phyloP scores from a whole-genome alignment of 2,329 filamentous ascomycete species.

The Remersonia thermophila region DNA sequence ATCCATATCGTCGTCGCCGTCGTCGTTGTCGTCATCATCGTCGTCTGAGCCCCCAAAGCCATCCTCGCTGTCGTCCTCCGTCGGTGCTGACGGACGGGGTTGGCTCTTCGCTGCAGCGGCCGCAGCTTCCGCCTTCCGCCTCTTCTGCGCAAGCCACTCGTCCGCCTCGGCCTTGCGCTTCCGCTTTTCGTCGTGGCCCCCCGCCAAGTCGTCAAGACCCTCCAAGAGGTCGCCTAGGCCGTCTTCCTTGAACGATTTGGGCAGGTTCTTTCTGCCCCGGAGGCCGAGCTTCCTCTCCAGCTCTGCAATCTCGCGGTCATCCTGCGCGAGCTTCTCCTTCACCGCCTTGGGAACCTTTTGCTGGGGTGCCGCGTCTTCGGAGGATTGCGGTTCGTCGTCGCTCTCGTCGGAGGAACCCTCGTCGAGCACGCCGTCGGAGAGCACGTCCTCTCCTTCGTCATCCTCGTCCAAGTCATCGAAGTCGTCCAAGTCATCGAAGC shows the following conservation, averaged over 20 bases:
- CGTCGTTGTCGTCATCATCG: slow-evolving; percentile 15
- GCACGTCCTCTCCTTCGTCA: slow-evolving; percentile 3
- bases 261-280: slow-evolving; percentile 60
- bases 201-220: slow-evolving; percentile 45
- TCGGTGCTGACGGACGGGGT: background rate
- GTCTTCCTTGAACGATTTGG: slow-evolving; percentile 66
- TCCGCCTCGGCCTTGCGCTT: slow-evolving; percentile 49
- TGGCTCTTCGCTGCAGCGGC: background rate
- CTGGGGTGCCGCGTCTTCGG: slow-evolving; percentile 3
- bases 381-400: slow-evolving; percentile 17
- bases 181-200: slow-evolving; percentile 40
- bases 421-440: slow-evolving; percentile 9
- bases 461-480: slow-evolving; percentile 3
- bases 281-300: slow-evolving; percentile 82
- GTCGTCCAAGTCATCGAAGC: background rate
- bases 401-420: slow-evolving; percentile 17
- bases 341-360: slow-evolving; percentile 25
- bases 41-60: slow-evolving; percentile 13
- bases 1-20: slow-evolving; percentile 18
- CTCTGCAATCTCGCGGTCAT: slow-evolving; percentile 79
- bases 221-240: slow-evolving; percentile 69
- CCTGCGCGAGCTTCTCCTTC: slow-evolving; percentile 57
- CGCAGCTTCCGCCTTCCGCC: slow-evolving; percentile 31
- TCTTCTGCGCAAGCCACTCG: slow-evolving; percentile 48
- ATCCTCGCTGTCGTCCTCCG: slow-evolving; percentile 15